These are phyloP conservation scores for bread wheat (Triticum aestivum) DNA, from an alignment of 176 grass and related monocot genomes.

Conservation along the genomic window DNA sequence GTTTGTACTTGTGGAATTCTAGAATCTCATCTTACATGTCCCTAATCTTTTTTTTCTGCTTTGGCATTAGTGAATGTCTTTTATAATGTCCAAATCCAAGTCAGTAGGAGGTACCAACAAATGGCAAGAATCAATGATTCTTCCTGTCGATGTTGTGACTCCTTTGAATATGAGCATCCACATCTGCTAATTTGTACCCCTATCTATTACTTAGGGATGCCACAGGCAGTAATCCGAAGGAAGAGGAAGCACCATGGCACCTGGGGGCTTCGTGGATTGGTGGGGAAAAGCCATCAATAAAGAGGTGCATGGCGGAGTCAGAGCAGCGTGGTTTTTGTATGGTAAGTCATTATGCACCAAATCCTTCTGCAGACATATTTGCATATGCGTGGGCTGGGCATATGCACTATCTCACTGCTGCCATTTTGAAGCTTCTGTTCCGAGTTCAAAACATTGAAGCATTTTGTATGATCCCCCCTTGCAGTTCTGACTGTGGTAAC, in stretches of 20 bases:
- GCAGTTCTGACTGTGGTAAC: slow-evolving; percentile 38
- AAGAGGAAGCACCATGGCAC: slow-evolving; percentile 21
- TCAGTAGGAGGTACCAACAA: too few relatives aligned
- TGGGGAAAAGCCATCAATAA: slow-evolving; percentile 43
- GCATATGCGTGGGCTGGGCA: not conserved
- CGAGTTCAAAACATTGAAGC: not conserved
- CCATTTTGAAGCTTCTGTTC: slow-evolving; percentile 10
- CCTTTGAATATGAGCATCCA: not conserved
- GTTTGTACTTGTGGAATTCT: not conserved
- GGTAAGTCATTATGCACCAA: slow-evolving; percentile 31
- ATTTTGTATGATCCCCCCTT: not conserved
- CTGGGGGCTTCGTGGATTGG: slow-evolving; percentile 46
- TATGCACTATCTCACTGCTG: not conserved
- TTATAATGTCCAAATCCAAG: not conserved
- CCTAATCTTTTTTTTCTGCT: not conserved
- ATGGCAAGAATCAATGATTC: too few relatives aligned
- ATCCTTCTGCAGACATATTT: not conserved
- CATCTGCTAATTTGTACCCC: not conserved
- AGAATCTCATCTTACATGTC: not conserved
- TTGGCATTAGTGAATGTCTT: not conserved
- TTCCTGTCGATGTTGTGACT: not conserved
- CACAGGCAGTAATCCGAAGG: not conserved
- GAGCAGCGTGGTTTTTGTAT: slow-evolving; percentile 46
- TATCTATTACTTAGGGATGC: not conserved
- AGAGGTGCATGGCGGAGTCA: slow-evolving; percentile 50